Conservation (phyloP, 2,329 filamentous ascomycete species). For the Pseudomassariella vexata region DNA sequence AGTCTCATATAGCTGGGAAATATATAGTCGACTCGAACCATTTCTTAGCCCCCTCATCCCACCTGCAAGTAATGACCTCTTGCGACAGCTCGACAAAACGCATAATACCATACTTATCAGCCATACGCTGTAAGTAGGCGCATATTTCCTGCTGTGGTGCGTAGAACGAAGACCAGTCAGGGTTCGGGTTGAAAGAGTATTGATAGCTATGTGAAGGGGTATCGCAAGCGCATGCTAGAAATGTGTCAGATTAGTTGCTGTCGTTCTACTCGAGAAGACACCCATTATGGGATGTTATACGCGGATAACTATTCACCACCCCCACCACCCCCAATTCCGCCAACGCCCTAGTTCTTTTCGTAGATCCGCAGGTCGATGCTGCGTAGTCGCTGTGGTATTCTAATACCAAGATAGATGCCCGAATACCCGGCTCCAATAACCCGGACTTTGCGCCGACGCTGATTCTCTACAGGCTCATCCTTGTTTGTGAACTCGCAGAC, state of each 20-base stretch:
- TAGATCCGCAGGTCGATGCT: conserved; percentile 27
- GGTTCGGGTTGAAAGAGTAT: conserved; percentile 50
- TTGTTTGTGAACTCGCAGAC: conserved; percentile 15
- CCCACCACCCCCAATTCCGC: conserved; percentile 35
- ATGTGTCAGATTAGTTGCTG: not conserved
- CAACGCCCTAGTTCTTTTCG: conserved; percentile 26
- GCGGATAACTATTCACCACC: conserved; percentile 30
- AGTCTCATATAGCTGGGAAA: not conserved
- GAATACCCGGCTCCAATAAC: conserved; percentile 29
- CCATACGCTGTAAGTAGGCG: conserved; percentile 40
- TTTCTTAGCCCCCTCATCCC: conserved; percentile 31
- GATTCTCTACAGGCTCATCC: conserved; percentile 20
- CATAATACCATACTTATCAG: conserved; percentile 38
- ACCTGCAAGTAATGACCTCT: conserved; percentile 32
- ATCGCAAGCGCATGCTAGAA: conserved; percentile 24
- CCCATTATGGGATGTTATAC: too few relatives aligned
- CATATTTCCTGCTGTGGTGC: conserved; percentile 42
- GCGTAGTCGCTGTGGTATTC: conserved; percentile 26
- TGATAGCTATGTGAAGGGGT: conserved; percentile 46
- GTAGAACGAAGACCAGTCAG: conserved; percentile 47
- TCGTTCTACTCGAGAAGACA: not conserved
- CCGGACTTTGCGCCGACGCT: conserved; percentile 27
- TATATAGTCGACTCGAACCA: conserved; percentile 23
- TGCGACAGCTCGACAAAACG: conserved; percentile 40
- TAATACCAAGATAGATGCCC: conserved; percentile 27